Conservation (phyloP, 495 filamentous ascomycete genomes). For the Penicillium malachiteum region DNA sequence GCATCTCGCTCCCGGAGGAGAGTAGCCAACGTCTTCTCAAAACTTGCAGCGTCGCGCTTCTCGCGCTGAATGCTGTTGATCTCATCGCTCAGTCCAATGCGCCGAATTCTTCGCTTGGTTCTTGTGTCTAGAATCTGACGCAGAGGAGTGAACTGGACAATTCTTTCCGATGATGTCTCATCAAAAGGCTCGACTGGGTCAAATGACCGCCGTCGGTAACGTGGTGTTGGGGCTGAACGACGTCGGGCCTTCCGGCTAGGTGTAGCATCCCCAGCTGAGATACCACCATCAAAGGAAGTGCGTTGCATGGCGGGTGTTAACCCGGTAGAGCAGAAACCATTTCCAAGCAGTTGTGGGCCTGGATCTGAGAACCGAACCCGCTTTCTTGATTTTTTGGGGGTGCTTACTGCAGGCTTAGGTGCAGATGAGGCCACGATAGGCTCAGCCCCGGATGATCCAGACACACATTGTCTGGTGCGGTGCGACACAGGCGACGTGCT, state of each 20-base stretch:
- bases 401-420: slow-evolving; percentile 12
- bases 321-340: slow-evolving; percentile 51
- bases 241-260: slow-evolving; percentile 45
- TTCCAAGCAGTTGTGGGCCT: slow-evolving; percentile 45
- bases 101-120: slow-evolving; percentile 67
- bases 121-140: slow-evolving; percentile 68
- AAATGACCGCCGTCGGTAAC: slow-evolving; percentile 17
- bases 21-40: slow-evolving; percentile 52
- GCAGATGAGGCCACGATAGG: background rate
- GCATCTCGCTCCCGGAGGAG: slow-evolving; percentile 38
- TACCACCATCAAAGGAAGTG: slow-evolving; percentile 36
- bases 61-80: slow-evolving; percentile 64
- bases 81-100: slow-evolving; percentile 73
- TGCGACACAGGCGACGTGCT: slow-evolving; percentile 20
- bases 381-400: slow-evolving; percentile 50
- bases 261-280: slow-evolving; percentile 28
- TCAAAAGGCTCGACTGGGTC: slow-evolving; percentile 31
- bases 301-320: slow-evolving; percentile 66
- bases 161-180: slow-evolving; percentile 29
- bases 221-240: slow-evolving; percentile 30
- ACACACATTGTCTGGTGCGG: slow-evolving; percentile 17
- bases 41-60: slow-evolving; percentile 44
- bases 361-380: slow-evolving; percentile 73
- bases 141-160: slow-evolving; percentile 64
- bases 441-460: background rate